phyloP scores from a whole-genome alignment of 2,329 filamentous ascomycete species.

The Byssothecium circinans region DNA sequence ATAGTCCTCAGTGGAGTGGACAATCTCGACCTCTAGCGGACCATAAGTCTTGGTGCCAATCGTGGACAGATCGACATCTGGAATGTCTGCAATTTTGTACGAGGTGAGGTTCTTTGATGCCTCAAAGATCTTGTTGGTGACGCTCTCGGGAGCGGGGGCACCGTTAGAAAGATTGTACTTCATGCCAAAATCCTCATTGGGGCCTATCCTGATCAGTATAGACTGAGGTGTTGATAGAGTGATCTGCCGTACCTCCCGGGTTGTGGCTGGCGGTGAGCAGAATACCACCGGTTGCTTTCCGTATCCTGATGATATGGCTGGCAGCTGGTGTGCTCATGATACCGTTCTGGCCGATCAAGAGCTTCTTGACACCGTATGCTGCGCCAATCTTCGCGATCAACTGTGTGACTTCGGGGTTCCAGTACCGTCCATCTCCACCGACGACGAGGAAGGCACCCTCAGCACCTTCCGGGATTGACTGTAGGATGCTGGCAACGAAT shows the following conservation, averaged over 20 bases:
- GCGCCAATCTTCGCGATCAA: conserved; percentile 96
- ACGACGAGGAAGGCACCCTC: conserved; percentile 91
- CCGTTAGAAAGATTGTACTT: conserved; percentile 99
- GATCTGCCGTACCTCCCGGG: conserved; percentile 75
- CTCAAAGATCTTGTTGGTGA: conserved; percentile 98
- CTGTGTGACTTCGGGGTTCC: conserved; percentile 95
- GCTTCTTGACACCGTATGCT: conserved; percentile 98
- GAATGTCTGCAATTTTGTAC: conserved; percentile 89
- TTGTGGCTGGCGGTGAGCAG: conserved; percentile 97
- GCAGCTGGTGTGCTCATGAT: conserved; percentile 96
- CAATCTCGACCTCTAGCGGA: conserved; percentile 86
- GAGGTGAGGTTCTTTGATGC: conserved; percentile 84
- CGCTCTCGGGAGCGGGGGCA: conserved; percentile 89
- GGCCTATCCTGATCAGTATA: conserved; percentile 60
- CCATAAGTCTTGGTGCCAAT: conserved; percentile 86
- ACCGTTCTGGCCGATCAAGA: conserved; percentile 92
- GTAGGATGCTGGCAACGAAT: conserved; percentile 89
- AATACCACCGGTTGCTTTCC: conserved; percentile 94
- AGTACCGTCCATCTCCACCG: conserved; percentile 94
- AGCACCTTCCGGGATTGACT: conserved; percentile 93
- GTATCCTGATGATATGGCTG: conserved; percentile 92
- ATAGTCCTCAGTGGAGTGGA: conserved; percentile 92
- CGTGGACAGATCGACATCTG: conserved; percentile 79
- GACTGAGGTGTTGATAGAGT: neutral
- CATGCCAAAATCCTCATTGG: conserved; percentile 95